These are phyloP conservation scores for Pseudocercospora vitis DNA, from an alignment of 2,329 filamentous ascomycete genomes.

Conservation along the genomic window DNA sequence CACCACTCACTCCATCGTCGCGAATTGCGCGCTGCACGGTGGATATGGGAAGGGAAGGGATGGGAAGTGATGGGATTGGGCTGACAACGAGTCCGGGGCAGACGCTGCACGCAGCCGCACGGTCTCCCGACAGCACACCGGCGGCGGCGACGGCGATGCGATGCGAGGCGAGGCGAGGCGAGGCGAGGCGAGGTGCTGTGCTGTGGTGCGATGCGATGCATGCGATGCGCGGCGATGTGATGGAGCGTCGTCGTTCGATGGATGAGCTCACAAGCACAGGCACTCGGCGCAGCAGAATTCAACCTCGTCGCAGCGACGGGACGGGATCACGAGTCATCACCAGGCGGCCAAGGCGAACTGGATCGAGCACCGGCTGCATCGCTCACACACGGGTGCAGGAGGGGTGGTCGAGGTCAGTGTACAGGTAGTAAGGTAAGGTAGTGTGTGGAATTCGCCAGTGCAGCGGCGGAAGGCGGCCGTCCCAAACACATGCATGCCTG, in stretches of 20 bases:
- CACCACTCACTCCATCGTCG: slow-evolving; percentile 26
- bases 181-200: slow-evolving; percentile 2
- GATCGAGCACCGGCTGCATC: not conserved
- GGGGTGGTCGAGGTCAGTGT: no score
- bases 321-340: not conserved
- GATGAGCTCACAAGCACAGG: no score
- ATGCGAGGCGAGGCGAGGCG: slow-evolving; percentile 4
- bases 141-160: not conserved
- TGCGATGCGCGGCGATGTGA: not conserved
- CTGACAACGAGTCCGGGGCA: slow-evolving; percentile 8
- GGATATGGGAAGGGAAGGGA: no score
- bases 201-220: slow-evolving; percentile 1
- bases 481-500: not conserved
- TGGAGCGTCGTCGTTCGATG: no score
- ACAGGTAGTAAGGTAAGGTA: no score
- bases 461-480: not conserved
- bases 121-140: slow-evolving; percentile 2
- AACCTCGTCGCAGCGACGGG: not conserved
- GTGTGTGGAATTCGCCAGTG: no score
- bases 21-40: no score
- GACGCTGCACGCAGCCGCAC: slow-evolving; percentile 1
- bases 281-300: no score
- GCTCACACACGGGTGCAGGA: no score
- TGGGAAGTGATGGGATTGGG: no score
- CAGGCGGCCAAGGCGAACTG: not conserved